Evolutionary conservation across 495 filamentous ascomycete genomes (phyloP).

Genomic region (Hamigera avellanea): DNA sequence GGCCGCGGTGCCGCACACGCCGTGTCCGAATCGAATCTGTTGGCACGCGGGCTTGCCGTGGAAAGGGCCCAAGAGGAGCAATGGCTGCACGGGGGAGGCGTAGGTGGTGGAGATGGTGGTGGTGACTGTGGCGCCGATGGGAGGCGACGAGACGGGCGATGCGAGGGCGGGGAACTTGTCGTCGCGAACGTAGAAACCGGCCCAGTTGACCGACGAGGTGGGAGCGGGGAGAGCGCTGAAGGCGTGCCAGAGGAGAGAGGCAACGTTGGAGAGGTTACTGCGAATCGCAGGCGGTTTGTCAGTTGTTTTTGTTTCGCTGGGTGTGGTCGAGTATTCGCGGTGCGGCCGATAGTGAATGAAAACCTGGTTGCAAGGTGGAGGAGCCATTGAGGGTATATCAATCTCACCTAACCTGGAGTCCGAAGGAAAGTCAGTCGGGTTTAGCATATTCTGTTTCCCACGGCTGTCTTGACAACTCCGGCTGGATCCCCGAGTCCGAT

Average conservation of each 20-base stretch:
- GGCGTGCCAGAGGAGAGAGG: slow-evolving; percentile 80
- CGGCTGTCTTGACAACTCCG: too few species aligned
- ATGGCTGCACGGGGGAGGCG: slow-evolving; percentile 3
- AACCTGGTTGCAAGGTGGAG: slow-evolving; percentile 1
- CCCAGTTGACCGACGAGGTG: slow-evolving; percentile 71
- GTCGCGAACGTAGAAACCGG: slow-evolving; percentile 80
- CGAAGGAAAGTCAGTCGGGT: not conserved
- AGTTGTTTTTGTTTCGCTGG: slow-evolving; percentile 1
- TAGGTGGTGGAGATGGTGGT: slow-evolving; percentile 15
- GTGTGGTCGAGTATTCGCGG: too few species aligned
- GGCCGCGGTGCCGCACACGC: slow-evolving; percentile 78
- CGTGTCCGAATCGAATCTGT: slow-evolving; percentile 64
- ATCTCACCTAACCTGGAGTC: slow-evolving; percentile 45
- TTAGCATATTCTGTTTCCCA: slow-evolving; percentile 5
- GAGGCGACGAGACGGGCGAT: slow-evolving; percentile 15
- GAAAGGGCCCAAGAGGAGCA: slow-evolving; percentile 74
- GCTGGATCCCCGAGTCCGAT: too few species aligned
- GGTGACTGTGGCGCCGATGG: slow-evolving; percentile 6
- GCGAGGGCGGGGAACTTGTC: slow-evolving; percentile 36
- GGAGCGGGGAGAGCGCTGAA: slow-evolving; percentile 69
- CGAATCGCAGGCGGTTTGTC: slow-evolving; percentile 1
- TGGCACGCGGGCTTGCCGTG: slow-evolving; percentile 84
- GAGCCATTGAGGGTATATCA: not conserved
- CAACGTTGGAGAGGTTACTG: slow-evolving; percentile 76
- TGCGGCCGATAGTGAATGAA: too few species aligned